Evolutionary conservation across 192 early-diverging fungal genomes (phyloP).

Genomic region (Thamnidium elegans): DNA sequence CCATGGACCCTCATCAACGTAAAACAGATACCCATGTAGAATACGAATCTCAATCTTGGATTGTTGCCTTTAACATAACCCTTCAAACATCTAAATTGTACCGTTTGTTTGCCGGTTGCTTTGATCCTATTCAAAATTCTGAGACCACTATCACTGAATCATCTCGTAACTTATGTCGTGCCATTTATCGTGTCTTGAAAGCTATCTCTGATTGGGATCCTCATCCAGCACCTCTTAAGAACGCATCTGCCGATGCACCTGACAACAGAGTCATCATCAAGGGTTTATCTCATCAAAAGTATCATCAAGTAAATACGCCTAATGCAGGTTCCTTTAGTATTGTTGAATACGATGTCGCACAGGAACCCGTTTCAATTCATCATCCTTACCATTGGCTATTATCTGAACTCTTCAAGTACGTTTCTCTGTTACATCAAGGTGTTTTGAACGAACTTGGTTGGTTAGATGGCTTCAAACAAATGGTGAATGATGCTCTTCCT

Average conservation of each 20-base stretch:
- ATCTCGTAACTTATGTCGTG: constrained; percentile 21
- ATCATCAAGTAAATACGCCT: constrained; percentile 43
- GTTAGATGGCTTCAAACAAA: constrained; percentile 50
- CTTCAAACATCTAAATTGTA: constrained; percentile 77
- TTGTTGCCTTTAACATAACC: constrained; percentile 86
- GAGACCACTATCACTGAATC: not conserved
- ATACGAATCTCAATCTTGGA: constrained; percentile 89
- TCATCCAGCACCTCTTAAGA: not conserved
- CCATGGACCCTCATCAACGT: constrained; percentile 87
- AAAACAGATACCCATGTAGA: constrained; percentile 80
- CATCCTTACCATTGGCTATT: constrained; percentile 93
- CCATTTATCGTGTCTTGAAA: constrained; percentile 24
- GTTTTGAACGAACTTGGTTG: constrained; percentile 54
- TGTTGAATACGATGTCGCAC: constrained; percentile 56
- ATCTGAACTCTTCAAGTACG: constrained; percentile 70
- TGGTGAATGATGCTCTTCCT: constrained; percentile 56
- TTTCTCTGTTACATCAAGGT: constrained; percentile 56
- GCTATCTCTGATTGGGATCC: constrained; percentile 19
- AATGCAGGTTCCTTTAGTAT: constrained; percentile 42
- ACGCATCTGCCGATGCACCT: not conserved
- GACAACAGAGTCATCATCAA: constrained; percentile 2
- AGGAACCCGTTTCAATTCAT: constrained; percentile 77
- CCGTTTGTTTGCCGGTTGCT: constrained; percentile 71
- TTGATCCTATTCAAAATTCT: not conserved
- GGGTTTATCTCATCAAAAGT: constrained; percentile 25